Evolutionary conservation across 2,329 filamentous ascomycete species (phyloP).

Genomic region (Exserohilum turcica): DNA sequence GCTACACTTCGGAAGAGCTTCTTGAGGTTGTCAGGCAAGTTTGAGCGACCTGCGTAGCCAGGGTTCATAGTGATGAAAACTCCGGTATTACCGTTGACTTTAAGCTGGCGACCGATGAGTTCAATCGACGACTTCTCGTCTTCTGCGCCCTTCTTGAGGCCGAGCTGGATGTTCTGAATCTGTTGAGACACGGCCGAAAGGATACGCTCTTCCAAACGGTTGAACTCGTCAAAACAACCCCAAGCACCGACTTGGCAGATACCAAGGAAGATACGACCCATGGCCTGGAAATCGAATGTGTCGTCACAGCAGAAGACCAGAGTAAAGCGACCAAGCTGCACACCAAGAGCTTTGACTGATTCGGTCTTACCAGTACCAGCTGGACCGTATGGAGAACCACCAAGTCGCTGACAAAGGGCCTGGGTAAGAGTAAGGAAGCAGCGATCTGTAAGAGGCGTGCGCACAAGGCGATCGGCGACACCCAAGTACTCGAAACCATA

Average conservation of each 20-base stretch:
- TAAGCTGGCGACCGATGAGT: slow-evolving; percentile 86
- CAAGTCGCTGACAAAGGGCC: slow-evolving; percentile 89
- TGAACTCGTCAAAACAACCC: slow-evolving; percentile 99
- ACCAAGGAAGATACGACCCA: slow-evolving; percentile 98
- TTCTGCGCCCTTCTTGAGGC: slow-evolving; percentile 80
- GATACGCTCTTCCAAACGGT: slow-evolving; percentile 96
- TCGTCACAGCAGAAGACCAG: slow-evolving; percentile 99
- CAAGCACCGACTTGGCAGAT: slow-evolving; percentile 99
- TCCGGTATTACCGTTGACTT: slow-evolving; percentile 89
- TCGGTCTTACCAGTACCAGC: slow-evolving; percentile 99
- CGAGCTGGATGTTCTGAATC: slow-evolving; percentile 98
- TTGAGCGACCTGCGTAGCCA: slow-evolving; percentile 96
- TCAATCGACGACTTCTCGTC: slow-evolving; percentile 91
- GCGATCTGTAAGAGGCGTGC: slow-evolving; percentile 94
- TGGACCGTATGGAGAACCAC: slow-evolving; percentile 95
- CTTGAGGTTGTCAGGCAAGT: slow-evolving; percentile 98
- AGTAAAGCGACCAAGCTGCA: slow-evolving; percentile 95
- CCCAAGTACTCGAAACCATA: slow-evolving; percentile 99
- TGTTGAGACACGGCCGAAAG: slow-evolving; percentile 98
- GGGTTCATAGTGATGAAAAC: slow-evolving; percentile 99
- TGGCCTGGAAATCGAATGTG: slow-evolving; percentile 99
- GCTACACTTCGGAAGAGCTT: slow-evolving; percentile 99
- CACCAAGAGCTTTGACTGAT: slow-evolving; percentile 95
- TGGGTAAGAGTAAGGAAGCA: slow-evolving; percentile 98
- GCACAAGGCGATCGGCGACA: slow-evolving; percentile 92